phyloP scores from a whole-genome alignment of 495 filamentous ascomycete genomes.

The Penicillium cosmopolitanum region DNA sequence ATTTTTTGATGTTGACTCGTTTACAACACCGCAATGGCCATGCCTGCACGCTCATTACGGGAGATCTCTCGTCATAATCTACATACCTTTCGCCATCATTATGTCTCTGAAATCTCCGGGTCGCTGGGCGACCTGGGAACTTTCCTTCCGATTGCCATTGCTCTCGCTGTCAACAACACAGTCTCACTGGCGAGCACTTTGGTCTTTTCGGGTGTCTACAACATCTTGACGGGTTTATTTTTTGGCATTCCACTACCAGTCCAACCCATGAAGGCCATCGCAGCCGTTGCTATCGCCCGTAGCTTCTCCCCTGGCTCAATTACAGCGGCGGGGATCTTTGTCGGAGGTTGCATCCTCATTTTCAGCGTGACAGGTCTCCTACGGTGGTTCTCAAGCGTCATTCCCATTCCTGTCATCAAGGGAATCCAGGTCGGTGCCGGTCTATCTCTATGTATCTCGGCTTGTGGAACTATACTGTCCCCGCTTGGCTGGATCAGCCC shows the following conservation, averaged over 20 bases:
- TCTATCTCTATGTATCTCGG: constrained; percentile 74
- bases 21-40: constrained; percentile 6
- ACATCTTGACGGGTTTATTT: constrained; percentile 75
- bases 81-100: constrained; percentile 52
- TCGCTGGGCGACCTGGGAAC: constrained; percentile 91
- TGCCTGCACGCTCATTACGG: constrained; percentile 36
- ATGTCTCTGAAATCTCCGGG: constrained; percentile 84
- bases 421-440: constrained; percentile 94
- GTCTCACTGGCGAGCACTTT: constrained; percentile 84
- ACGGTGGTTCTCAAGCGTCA: constrained; percentile 65
- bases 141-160: constrained; percentile 84
- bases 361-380: constrained; percentile 78
- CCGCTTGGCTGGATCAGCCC: constrained; percentile 61
- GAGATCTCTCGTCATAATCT: constrained; percentile 41
- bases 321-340: constrained; percentile 78
- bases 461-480: constrained; percentile 64
- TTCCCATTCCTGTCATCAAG: constrained; percentile 86
- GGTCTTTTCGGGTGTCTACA: constrained; percentile 84
- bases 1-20: neutral
- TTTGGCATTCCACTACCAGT: constrained; percentile 90
- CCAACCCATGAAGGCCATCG: constrained; percentile 92
- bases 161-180: constrained; percentile 71
- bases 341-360: constrained; percentile 69
- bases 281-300: constrained; percentile 77
- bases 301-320: constrained; percentile 67